Conservation (phyloP, 2,329 filamentous ascomycete species). For the Beauveria asiatica region DNA sequence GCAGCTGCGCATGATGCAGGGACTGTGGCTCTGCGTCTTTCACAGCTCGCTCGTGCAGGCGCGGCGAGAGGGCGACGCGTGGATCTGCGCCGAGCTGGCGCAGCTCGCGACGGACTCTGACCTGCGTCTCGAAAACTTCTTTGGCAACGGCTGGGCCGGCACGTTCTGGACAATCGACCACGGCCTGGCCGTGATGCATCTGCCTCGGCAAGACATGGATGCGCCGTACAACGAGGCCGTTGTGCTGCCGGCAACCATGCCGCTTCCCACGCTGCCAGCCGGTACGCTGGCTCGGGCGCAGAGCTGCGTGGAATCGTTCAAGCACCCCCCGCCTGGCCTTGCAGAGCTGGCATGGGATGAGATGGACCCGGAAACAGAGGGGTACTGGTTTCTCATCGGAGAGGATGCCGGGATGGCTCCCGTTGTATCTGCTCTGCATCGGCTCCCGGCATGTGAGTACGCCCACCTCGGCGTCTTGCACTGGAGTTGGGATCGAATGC, state of each 20-base stretch:
- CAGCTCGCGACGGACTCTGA: neutral
- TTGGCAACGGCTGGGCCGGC: neutral
- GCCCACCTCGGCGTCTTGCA: neutral
- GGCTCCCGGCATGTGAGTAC: neutral
- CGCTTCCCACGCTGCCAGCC: neutral
- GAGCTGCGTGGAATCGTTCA: neutral
- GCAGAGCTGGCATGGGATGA: neutral
- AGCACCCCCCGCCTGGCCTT: neutral
- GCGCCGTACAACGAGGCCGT: neutral
- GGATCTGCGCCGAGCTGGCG: neutral
- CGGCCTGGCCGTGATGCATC: neutral
- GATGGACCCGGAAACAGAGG: neutral
- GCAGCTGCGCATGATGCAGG: neutral
- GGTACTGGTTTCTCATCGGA: neutral
- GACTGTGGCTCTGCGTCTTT: neutral
- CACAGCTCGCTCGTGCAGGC: neutral
- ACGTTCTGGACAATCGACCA: conserved; percentile 1
- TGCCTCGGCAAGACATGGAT: neutral
- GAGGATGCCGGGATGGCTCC: neutral
- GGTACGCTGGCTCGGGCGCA: neutral
- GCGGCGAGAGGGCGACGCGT: no score
- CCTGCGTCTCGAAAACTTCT: neutral
- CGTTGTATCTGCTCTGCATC: neutral
- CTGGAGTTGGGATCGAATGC: neutral
- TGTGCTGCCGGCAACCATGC: neutral